Evolutionary conservation across 257 asterid genomes (phyloP).

Genomic region (Capsicum pubescens): DNA sequence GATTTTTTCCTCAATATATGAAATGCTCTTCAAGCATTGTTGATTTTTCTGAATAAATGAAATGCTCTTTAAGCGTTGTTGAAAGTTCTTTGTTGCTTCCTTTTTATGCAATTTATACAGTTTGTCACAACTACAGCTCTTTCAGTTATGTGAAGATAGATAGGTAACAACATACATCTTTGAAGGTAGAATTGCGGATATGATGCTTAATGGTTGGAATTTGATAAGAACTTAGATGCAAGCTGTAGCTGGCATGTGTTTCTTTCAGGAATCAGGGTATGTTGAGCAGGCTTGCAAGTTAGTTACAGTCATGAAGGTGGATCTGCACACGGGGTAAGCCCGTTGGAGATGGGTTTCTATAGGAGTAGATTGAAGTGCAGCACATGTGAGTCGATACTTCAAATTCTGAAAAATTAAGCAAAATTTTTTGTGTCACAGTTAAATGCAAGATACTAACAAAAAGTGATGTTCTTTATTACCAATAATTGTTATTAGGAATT

Average conservation of each 20-base stretch:
- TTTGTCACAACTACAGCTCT: neutral
- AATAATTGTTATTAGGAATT: neutral
- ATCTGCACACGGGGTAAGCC: neutral
- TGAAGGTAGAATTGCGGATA: neutral
- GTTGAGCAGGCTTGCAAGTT: neutral
- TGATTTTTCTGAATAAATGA: slow-evolving; percentile 30
- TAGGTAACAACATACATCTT: too few relatives aligned
- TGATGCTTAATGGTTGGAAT: neutral
- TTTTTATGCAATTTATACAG: neutral
- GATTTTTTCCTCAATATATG: slow-evolving; percentile 31
- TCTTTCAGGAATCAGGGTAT: neutral
- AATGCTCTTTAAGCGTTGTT: slow-evolving; percentile 7
- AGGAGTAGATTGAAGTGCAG: neutral
- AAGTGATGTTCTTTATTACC: neutral
- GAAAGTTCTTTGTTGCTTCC: neutral
- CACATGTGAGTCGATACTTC: slow-evolving; percentile 1
- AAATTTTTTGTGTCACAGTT: neutral
- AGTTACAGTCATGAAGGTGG: neutral
- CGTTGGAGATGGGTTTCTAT: neutral
- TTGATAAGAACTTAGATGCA: neutral
- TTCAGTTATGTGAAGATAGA: neutral
- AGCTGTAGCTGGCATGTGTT: neutral
- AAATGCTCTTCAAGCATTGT: slow-evolving; percentile 3
- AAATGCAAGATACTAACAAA: neutral
- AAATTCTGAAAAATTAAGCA: neutral